Percentiles rank a stretch among this genome's conserved stretches.
Evolutionary conservation across 208 protist species (phyloP).

Genomic region (Leishmania amazonensis): DNA sequence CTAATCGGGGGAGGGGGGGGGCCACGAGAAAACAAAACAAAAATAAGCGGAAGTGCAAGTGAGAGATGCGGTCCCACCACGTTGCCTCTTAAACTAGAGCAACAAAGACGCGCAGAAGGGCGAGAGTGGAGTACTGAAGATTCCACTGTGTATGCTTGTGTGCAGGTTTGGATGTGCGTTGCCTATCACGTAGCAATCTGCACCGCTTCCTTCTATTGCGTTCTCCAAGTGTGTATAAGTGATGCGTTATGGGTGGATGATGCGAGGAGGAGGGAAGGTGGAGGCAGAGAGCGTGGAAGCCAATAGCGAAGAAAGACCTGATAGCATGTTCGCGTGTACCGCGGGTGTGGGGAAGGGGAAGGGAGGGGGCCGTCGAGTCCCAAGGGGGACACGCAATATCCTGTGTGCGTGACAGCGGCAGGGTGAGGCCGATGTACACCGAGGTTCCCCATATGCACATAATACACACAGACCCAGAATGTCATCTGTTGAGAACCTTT

Average conservation of each 20-base stretch:
- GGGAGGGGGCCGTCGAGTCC: background rate
- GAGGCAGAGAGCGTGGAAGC: background rate
- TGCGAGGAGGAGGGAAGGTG: background rate
- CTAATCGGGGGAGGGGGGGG: too few species aligned
- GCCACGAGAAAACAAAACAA: background rate
- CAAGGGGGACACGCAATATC: background rate
- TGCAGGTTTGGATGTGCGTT: background rate
- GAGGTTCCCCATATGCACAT: background rate
- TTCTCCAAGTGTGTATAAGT: conserved; percentile 3
- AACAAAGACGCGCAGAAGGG: background rate
- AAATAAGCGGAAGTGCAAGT: background rate
- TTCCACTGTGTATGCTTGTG: background rate
- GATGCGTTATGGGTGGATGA: background rate
- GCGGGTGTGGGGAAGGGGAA: background rate
- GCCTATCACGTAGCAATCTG: background rate
- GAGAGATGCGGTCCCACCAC: background rate
- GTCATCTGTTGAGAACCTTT: background rate
- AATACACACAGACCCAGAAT: background rate
- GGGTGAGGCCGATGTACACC: background rate
- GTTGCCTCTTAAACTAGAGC: background rate
- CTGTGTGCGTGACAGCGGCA: background rate
- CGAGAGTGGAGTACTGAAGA: too few species aligned
- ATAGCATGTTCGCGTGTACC: background rate
- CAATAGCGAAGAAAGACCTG: background rate
- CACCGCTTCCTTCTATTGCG: background rate